A percentile compares a stretch with the other conserved stretches of the same genome.
phyloP scores from a whole-genome alignment of 148 eudicot genomes.

The Vaccinium macrocarpon region DNA sequence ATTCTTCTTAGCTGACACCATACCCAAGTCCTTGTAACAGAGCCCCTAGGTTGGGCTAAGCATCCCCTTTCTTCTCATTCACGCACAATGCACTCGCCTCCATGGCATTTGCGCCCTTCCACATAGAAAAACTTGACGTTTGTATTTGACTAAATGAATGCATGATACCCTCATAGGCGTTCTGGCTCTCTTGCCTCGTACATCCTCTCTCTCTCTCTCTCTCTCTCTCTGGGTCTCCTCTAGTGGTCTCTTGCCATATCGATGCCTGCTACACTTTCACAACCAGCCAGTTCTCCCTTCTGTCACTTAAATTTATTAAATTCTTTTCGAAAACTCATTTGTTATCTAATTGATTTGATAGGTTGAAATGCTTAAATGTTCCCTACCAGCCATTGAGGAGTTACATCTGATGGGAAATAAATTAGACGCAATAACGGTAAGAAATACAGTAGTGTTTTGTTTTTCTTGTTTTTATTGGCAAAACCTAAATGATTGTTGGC shows the following conservation, averaged over 20 bases:
- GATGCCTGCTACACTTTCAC: neutral
- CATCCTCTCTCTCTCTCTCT: neutral
- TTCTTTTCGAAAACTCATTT: conserved; percentile 1
- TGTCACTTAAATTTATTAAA: neutral
- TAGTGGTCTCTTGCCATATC: neutral
- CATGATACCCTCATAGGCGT: neutral
- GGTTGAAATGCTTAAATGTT: conserved; percentile 70
- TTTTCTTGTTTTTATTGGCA: neutral
- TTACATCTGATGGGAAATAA: conserved; percentile 87
- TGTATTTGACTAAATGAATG: neutral
- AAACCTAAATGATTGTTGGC: neutral
- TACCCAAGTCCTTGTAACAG: neutral
- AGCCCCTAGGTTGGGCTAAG: neutral
- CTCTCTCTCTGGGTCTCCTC: neutral
- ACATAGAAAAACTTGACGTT: neutral
- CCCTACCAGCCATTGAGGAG: conserved; percentile 67
- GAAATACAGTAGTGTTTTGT: neutral
- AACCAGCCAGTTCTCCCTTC: conserved; percentile 8
- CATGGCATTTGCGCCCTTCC: no score
- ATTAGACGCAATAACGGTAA: conserved; percentile 60
- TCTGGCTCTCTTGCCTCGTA: neutral
- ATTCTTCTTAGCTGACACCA: neutral
- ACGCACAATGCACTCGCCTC: neutral
- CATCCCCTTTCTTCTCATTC: neutral
- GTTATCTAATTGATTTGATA: conserved; percentile 28